Evolutionary conservation across 257 asterid species (phyloP).

Genomic region (Penstemon barbatus): DNA sequence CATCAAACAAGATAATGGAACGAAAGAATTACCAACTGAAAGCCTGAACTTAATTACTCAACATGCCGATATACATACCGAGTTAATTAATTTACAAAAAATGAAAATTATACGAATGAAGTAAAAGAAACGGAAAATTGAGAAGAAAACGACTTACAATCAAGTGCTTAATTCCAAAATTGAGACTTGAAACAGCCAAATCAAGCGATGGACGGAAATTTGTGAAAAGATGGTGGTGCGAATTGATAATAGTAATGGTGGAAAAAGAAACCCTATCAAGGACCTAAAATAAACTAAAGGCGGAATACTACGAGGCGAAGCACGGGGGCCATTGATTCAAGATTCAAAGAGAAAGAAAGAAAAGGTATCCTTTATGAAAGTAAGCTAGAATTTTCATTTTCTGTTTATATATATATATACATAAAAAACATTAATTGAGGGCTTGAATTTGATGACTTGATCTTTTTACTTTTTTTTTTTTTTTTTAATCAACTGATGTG

Average conservation of each 20-base stretch:
- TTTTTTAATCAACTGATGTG: too few relatives aligned
- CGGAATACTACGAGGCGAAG: slow-evolving; percentile 35
- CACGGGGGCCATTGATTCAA: slow-evolving; percentile 38
- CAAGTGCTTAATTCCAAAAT: slow-evolving; percentile 22
- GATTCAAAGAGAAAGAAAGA: slow-evolving; percentile 26
- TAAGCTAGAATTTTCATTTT: background rate
- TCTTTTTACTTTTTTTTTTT: too few relatives aligned
- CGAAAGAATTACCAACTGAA: slow-evolving; percentile 1
- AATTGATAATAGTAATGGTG: background rate
- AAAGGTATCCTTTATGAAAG: background rate
- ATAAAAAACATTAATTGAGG: background rate
- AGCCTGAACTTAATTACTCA: too few relatives aligned
- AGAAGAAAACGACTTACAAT: slow-evolving; percentile 36
- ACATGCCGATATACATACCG: too few relatives aligned
- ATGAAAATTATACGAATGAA: background rate
- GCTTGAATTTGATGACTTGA: background rate
- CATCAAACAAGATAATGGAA: background rate
- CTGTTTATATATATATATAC: slow-evolving; percentile 21
- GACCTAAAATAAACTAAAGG: slow-evolving; percentile 30
- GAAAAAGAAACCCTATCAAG: slow-evolving; percentile 34
- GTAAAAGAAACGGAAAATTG: background rate
- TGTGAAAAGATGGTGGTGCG: slow-evolving; percentile 4
- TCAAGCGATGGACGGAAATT: slow-evolving; percentile 21
- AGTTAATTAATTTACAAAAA: background rate
- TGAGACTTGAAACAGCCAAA: slow-evolving; percentile 27